Conservation (phyloP, 257 asterid species). For the Solanum virginianum region DNA sequence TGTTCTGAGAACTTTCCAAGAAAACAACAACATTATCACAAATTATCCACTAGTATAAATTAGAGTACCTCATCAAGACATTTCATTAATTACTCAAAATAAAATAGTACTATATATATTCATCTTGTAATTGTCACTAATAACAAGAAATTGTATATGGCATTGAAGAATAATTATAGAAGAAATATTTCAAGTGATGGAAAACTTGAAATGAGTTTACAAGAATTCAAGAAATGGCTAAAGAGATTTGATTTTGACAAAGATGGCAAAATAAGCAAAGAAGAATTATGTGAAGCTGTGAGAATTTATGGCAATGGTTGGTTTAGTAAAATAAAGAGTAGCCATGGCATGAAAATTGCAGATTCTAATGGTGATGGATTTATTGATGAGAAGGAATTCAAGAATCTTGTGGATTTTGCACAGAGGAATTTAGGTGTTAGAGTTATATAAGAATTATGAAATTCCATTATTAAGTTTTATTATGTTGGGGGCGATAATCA, state of each 20-base stretch:
- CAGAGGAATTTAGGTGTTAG: slow-evolving; percentile 14
- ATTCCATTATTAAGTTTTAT: neutral
- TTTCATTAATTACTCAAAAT: neutral
- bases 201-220: neutral
- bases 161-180: neutral
- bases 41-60: neutral
- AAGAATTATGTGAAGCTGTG: slow-evolving; percentile 17
- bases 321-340: slow-evolving; percentile 11
- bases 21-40: neutral
- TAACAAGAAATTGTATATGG: neutral
- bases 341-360: slow-evolving; percentile 10
- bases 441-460: neutral
- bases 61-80: neutral
- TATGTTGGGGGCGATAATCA: neutral
- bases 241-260: slow-evolving; percentile 4
- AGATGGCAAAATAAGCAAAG: slow-evolving; percentile 17
- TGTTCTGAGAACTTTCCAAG: neutral
- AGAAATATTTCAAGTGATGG: neutral
- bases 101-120: neutral
- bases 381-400: slow-evolving; percentile 19
- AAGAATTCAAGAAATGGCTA: slow-evolving; percentile 29
- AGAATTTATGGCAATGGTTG: slow-evolving; percentile 12
- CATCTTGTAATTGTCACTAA: neutral
- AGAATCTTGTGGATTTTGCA: slow-evolving; percentile 20
- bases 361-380: slow-evolving; percentile 13